Evolutionary conservation across 176 grass and related monocot species (phyloP), one percentile per base, ranked within the genome.

Genomic region (Oryza officinalis): DNA sequence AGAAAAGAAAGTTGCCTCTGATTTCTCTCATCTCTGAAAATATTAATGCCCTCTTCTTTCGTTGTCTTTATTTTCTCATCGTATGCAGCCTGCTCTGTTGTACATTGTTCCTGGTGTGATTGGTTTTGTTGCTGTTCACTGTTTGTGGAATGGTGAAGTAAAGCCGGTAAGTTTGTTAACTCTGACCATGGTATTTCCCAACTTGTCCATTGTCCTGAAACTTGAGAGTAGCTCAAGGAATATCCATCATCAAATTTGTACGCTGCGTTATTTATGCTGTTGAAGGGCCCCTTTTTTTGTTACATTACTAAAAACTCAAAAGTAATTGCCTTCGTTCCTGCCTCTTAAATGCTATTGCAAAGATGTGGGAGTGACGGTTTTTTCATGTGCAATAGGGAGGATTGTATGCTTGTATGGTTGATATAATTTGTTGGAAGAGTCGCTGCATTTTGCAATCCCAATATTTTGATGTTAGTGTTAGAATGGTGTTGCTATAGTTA

Each of bases 91-190:
- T 75, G 95, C 95, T 73, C 86, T 97, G 35, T 40, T 92, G 72
- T 94, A 97, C 78, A 94, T 97, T 7, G 95, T 94, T 70, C 92
- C 92, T 46, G 90, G 92, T 63, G 92, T 97, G 25, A 84, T 92
- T 63, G 92, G 95, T 80, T 97, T 90, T 76, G 84, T 97, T 3
- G 88, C 95, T 23, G 79, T 81, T 79, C 92, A 92, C 69, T 93
- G 90, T 78, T 80, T 97, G 75, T 97, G 90, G 95, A 82, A 92
- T 69, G 80, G 92, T 18, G 95, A 97, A 91, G 95, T 93, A 75
- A 94, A 91, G 80, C 88, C 75, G 84, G 95, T 97, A 69, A 67
- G 92, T 65, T 61, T 69, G 25, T 78, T 75, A 65, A 43, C 10
- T 65, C 44, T 71, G 18, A 13, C 73, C 17, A 23, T 44, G n/a